Evolutionary conservation across 2,329 filamentous ascomycete species (phyloP).

Genomic region (Esteya vermicola): DNA sequence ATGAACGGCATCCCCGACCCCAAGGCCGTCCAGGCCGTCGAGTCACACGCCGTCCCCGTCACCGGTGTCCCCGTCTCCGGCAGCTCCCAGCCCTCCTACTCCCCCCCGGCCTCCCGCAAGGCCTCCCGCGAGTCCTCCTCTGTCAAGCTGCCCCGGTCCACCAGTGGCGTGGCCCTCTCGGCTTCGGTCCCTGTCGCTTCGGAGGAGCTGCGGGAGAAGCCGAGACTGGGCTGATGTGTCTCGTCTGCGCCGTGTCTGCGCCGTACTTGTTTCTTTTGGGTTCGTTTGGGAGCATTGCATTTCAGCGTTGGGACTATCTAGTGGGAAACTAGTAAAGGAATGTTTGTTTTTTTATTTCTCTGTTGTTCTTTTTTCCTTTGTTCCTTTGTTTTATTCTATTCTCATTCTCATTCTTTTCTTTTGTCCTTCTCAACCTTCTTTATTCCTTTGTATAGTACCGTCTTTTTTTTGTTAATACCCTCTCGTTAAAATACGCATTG

Average conservation of each 20-base stretch:
- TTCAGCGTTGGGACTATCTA: too few relatives aligned
- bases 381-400: neutral
- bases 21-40: too few relatives aligned
- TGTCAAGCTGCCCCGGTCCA: too few relatives aligned
- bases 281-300: neutral
- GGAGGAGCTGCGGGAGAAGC: constrained; percentile 3
- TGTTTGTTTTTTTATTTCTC: neutral
- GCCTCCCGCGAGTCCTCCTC: too few relatives aligned
- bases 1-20: neutral
- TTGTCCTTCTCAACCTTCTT: neutral
- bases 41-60: too few relatives aligned
- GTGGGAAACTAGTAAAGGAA: neutral
- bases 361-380: neutral
- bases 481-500: neutral
- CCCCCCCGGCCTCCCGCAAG: too few relatives aligned
- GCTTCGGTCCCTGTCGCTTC: too few relatives aligned
- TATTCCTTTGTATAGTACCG: neutral
- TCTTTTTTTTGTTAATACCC: constrained; percentile 2
- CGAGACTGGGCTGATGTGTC: neutral
- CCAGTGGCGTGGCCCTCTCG: too few relatives aligned
- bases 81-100: too few relatives aligned
- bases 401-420: neutral
- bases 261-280: too few relatives aligned
- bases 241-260: too few relatives aligned
- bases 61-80: too few relatives aligned